Evolutionary conservation across 108 stramenopile species (phyloP).

Genomic region (Skeletonema marinoi): DNA sequence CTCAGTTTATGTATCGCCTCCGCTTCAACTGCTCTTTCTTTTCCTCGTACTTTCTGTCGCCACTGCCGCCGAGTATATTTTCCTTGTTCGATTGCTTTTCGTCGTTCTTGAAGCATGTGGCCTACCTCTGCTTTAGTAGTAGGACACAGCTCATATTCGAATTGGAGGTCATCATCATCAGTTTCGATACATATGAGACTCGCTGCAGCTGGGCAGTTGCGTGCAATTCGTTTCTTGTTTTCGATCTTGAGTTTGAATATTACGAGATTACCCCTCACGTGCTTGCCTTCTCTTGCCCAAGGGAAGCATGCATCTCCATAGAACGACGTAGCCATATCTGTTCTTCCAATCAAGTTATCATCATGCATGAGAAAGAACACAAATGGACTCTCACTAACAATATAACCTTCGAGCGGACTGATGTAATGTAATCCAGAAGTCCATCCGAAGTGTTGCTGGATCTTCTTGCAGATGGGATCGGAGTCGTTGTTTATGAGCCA

Average conservation of each 20-base stretch:
- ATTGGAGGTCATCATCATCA: slow-evolving; percentile 15
- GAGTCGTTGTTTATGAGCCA: not conserved
- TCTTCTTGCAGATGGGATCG: not conserved
- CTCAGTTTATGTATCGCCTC: not conserved
- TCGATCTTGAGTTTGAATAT: not conserved
- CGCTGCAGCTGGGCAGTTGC: not conserved
- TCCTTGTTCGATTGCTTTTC: slow-evolving; percentile 14
- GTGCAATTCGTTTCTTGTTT: not conserved
- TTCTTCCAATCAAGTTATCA: slow-evolving; percentile 10
- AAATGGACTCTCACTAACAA: slow-evolving; percentile 6
- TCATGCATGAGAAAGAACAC: slow-evolving; percentile 17
- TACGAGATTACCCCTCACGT: not conserved
- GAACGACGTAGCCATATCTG: slow-evolving; percentile 3
- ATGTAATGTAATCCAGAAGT: not conserved
- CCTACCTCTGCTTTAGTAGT: slow-evolving; percentile 9
- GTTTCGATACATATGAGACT: not conserved
- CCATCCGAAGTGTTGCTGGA: not conserved
- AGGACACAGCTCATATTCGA: slow-evolving; percentile 15
- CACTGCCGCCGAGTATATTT: slow-evolving; percentile 22
- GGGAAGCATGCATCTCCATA: slow-evolving; percentile 18
- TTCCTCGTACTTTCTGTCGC: not conserved
- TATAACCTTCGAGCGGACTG: not conserved
- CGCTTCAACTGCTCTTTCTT: not conserved
- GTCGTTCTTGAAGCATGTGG: slow-evolving; percentile 14
- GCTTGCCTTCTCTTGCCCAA: not conserved